A percentile compares a stretch with the other conserved stretches of the same genome.
Evolutionary conservation across 1,284 basidiomycete species (phyloP).

Genomic region (Porogramme epimiltina): DNA sequence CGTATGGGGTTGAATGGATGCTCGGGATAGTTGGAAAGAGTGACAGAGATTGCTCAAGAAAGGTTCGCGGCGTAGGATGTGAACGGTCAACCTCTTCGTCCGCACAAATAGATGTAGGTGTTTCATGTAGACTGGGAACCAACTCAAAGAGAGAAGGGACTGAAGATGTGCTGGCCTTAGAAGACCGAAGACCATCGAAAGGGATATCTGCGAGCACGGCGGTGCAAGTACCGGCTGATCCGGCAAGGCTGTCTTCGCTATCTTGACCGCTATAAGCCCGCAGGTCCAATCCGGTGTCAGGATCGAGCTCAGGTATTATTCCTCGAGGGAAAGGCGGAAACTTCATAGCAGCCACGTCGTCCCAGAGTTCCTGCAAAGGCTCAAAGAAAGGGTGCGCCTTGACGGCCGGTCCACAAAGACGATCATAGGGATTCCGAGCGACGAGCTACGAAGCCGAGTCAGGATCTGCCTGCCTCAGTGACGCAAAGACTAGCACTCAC

Average conservation of each 20-base stretch:
- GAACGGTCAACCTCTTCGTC: not conserved
- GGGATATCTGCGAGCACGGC: slow-evolving; percentile 12
- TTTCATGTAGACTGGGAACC: too few relatives aligned
- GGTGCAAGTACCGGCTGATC: not conserved
- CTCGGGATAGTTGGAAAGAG: slow-evolving; percentile 9
- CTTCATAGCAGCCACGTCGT: slow-evolving; percentile 13
- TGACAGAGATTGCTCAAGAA: not conserved
- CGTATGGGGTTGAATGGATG: not conserved
- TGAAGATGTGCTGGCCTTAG: not conserved
- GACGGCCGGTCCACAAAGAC: slow-evolving; percentile 8
- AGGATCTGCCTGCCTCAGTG: not conserved
- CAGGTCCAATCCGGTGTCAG: slow-evolving; percentile 16
- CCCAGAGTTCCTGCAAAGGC: slow-evolving; percentile 14
- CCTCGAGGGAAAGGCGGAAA: slow-evolving; percentile 17
- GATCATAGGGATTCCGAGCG: slow-evolving; percentile 10
- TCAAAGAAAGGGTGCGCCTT: slow-evolving; percentile 20
- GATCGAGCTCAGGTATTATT: slow-evolving; percentile 12
- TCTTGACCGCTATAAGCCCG: slow-evolving; percentile 12
- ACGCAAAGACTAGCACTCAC: slow-evolving; percentile 4
- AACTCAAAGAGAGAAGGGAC: too few relatives aligned
- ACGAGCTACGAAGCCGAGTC: slow-evolving; percentile 7
- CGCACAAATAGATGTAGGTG: not conserved
- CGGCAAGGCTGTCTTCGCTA: not conserved
- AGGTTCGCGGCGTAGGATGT: not conserved
- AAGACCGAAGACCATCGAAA: not conserved